Base-by-base conservation (phyloP, 2,329 filamentous ascomycete genomes). In the Fusarium musae region DNA sequence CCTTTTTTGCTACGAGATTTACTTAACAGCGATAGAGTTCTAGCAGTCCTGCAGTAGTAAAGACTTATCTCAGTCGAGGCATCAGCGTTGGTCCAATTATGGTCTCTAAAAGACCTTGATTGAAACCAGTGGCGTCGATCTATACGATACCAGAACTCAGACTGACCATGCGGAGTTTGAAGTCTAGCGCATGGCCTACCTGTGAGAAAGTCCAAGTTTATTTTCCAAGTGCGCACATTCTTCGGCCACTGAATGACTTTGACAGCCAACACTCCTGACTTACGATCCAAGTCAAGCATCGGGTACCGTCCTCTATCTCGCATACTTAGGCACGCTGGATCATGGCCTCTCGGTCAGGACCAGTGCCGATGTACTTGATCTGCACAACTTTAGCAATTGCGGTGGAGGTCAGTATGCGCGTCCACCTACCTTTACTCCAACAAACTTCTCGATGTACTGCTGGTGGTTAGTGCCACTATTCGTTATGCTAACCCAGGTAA, bases 161-260 rank as follows among this genome's bases (percentile, higher is more conserved):
- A 23, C n/a, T 23, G 16, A 16, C 16, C 4, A 50, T 34, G 11
- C 30, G 16, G n/a, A 6, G 30, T 36, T 34, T 15, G 17, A 52
- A 52, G 16, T 52, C 49, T 47, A 2, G 8, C 21, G 15, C 5
- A 23, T 66, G 32, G 17, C 63, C 64, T 59, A 62, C 56, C 60
- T 54, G 13, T 61, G n/a, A 59, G 58, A 65, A 65, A 54, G 60
- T 43, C 53, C 28, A 58, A 50, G 50, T 66, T 61, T 73, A 70
- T 65, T 71, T 32, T 64, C 56, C 21, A 63, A 62, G 61, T 63
- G 43, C 58, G 66, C 53, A 65, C 46, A 58, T 66, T 70, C 46
- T 56, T 63, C 59, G 21, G 54, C 62, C 54, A 56, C 61, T 43
- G 23, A 74, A 73, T 53, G 26, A 56, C 54, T 64, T 66, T 46